Base-by-base conservation (phyloP, 495 filamentous ascomycete genomes). In the Sabuloglossum arenarium region DNA sequence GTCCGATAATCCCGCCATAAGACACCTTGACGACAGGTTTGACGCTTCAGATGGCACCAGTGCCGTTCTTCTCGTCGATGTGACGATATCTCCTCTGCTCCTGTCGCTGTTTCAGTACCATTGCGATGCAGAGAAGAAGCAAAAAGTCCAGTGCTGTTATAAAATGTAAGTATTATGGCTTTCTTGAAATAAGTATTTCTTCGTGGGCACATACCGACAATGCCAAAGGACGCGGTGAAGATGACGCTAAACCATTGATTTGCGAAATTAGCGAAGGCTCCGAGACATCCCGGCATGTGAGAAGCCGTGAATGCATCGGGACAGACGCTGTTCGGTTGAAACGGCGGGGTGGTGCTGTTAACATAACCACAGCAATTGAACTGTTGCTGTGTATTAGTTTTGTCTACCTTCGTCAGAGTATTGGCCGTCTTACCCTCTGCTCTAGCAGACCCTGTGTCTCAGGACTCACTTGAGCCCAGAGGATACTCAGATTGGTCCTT, bases 351-450 rank as follows among this genome's bases (percentile, higher is more conserved):
- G 23, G 79, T 78, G 63, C 69, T 74, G 68, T 85, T 85, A 56
- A 73, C 62, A 68, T 84, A 88, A 37, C 84, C 84, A 60, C 84
- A 88, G 76, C 84, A 88, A 55, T 72, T 67, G 65, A 86, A 85
- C 79, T 85, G 61, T 56, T 3, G 23, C 52, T 9, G 24, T 11
- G 24, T 29, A 31, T 27, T 6, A 24, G 51, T 24, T 30, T 14
- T 19, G 45, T 32, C 23, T 21, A 11, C 14, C 28, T 21, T n/a
- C 11, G 14, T 4, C 0, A 10, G 14, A 53, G 16, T 5, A 1
- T 0, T 30, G 50, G 29, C 14, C 1, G 32, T 66, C 77, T 52
- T 64, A 86, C 82, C 64, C 72, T 71, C 56, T 76, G 73, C 62
- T 88, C 81, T 64, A 86, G 68, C 31, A 86, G 63, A 58, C 73